A percentile compares a stretch with the other conserved stretches of the same genome.
These are phyloP conservation scores for Penicillium fimorum DNA, from an alignment of 495 filamentous ascomycete genomes.

Conservation along the genomic window DNA sequence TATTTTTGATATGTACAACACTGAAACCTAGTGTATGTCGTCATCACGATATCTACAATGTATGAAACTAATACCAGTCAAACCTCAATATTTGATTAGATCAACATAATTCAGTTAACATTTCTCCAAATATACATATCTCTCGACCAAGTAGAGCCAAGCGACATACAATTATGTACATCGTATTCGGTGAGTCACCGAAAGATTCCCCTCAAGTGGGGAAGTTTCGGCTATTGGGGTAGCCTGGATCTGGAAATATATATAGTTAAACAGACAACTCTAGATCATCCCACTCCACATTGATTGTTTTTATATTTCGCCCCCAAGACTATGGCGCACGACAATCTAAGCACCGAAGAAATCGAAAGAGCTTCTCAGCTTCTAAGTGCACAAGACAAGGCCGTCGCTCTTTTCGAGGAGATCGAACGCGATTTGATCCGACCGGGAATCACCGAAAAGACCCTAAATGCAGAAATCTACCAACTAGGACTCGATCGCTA, in stretches of 20 bases:
- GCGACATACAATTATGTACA: not conserved
- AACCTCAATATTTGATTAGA: not conserved
- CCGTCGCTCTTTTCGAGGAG: slow-evolving; percentile 44
- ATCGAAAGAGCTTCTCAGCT: slow-evolving; percentile 39
- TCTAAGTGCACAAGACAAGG: slow-evolving; percentile 43
- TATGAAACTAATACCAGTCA: too few relatives aligned
- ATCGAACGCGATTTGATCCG: slow-evolving; percentile 47
- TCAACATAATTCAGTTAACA: not conserved
- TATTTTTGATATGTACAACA: not conserved
- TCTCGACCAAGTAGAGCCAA: not conserved
- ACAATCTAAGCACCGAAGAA: slow-evolving; percentile 14
- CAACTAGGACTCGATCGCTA: slow-evolving; percentile 43
- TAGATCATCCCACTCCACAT: not conserved
- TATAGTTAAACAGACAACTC: not conserved
- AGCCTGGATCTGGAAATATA: not conserved
- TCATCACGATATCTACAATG: slow-evolving; percentile 1
- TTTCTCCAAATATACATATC: not conserved
- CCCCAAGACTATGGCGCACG: not conserved
- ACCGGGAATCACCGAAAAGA: slow-evolving; percentile 46
- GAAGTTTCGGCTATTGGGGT: slow-evolving; percentile 2
- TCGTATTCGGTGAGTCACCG: not conserved
- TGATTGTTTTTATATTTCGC: not conserved
- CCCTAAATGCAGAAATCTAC: slow-evolving; percentile 48
- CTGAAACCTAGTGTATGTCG: not conserved
- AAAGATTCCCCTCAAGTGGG: slow-evolving; percentile 5